Percentiles rank a stretch among this genome's conserved stretches.
Conservation (phyloP, 495 filamentous ascomycete genomes). For the Neurospora terricola region DNA sequence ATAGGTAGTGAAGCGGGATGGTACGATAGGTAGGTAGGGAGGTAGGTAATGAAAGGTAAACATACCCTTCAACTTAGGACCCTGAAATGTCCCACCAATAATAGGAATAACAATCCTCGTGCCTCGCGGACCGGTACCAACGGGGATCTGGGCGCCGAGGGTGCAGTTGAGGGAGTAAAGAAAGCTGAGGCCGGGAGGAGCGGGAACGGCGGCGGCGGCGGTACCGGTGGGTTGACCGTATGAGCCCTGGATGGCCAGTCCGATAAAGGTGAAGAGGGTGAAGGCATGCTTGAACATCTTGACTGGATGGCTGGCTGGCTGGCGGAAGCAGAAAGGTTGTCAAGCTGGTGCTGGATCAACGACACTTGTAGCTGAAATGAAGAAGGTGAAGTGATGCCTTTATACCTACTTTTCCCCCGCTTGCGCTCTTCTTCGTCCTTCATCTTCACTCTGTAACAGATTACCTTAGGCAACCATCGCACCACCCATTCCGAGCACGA, state of each 20-base stretch:
- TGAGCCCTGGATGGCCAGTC: neutral
- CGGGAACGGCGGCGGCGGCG: neutral
- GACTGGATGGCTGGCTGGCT: neutral
- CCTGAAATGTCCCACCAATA: slow-evolving; percentile 14
- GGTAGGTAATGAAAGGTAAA: too few species aligned
- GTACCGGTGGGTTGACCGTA: neutral
- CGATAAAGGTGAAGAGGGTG: neutral
- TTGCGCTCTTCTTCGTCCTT: neutral
- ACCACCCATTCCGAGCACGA: neutral
- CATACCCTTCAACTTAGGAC: slow-evolving; percentile 11
- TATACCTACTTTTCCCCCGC: neutral
- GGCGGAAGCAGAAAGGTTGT: neutral
- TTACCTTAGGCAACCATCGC: neutral
- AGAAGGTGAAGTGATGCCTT: neutral
- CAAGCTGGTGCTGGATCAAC: neutral
- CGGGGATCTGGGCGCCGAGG: slow-evolving; percentile 5
- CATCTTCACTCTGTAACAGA: neutral
- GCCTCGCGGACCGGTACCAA: slow-evolving; percentile 11
- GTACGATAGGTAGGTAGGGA: too few species aligned
- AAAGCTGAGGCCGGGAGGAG: slow-evolving; percentile 12
- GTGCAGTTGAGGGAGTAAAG: slow-evolving; percentile 22
- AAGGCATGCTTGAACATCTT: neutral
- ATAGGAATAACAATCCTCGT: slow-evolving; percentile 18
- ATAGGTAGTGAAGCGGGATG: neutral
- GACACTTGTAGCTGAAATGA: neutral